Percentiles rank a stretch among this genome's conserved stretches.
phyloP scores from a whole-genome alignment of 768 basidiomycete species.

The Neoboletus brunneissimus region DNA sequence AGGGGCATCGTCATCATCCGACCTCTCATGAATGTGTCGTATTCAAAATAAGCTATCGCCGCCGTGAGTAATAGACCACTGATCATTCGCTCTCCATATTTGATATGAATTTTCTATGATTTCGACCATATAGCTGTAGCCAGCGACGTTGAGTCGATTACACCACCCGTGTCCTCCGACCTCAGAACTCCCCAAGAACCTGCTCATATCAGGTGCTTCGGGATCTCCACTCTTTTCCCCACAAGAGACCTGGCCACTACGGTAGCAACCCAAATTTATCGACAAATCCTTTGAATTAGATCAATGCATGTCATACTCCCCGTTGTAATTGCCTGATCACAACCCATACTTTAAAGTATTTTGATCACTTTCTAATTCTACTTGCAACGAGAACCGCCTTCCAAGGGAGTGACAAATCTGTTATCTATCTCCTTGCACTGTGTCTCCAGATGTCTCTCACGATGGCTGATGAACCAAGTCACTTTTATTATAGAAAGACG shows the following conservation, averaged over 20 bases:
- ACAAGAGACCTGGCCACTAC: not conserved
- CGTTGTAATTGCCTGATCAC: not conserved
- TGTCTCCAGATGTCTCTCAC: not conserved
- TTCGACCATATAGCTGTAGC: not conserved
- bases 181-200: not conserved
- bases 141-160: constrained; percentile 9
- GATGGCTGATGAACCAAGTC: not conserved
- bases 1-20: constrained; percentile 7
- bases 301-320: not conserved
- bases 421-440: not conserved
- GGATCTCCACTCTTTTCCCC: not conserved
- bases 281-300: not conserved
- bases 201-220: not conserved
- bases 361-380: not conserved
- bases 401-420: not conserved
- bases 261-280: not conserved
- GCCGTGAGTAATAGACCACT: constrained; percentile 10
- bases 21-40: not conserved
- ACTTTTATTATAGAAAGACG: not conserved
- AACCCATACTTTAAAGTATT: not conserved
- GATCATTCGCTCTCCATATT: constrained; percentile 13
- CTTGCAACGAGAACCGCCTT: not conserved
- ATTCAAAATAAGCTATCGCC: not conserved
- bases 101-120: not conserved
- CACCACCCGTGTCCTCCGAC: not conserved